Percentiles rank a stretch among this genome's conserved stretches.
Conservation (phyloP, 108 stramenopile species). For the Discostella stelligeroides region DNA sequence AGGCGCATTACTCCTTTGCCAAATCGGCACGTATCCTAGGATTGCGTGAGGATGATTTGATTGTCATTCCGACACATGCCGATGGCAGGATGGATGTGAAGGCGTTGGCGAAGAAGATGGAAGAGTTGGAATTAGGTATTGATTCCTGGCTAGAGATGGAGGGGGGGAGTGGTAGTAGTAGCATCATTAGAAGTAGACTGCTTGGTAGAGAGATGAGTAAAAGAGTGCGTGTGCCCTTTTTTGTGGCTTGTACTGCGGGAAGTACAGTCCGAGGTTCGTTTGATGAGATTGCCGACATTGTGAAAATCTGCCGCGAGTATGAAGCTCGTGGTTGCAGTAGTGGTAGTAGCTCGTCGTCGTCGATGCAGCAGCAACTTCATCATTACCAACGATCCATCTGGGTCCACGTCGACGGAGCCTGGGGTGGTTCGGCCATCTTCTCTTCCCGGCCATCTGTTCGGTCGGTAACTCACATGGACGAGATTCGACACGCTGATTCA, state of each 20-base stretch:
- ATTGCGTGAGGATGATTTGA: slow-evolving; percentile 41
- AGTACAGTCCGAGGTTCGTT: slow-evolving; percentile 65
- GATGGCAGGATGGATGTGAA: slow-evolving; percentile 51
- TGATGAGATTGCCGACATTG: slow-evolving; percentile 53
- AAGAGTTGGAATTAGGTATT: slow-evolving; percentile 29
- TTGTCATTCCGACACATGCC: slow-evolving; percentile 40
- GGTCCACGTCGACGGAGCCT: slow-evolving; percentile 68
- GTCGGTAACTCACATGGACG: slow-evolving; percentile 36
- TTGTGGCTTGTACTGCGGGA: slow-evolving; percentile 58
- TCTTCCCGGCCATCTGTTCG: slow-evolving; percentile 33
- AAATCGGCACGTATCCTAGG: slow-evolving; percentile 52
- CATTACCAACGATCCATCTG: slow-evolving; percentile 42
- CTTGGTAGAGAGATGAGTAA: neutral
- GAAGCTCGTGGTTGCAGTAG: slow-evolving; percentile 13
- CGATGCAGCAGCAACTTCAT: no score
- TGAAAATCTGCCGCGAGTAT: slow-evolving; percentile 44
- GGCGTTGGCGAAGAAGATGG: slow-evolving; percentile 25
- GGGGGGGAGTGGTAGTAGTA: no score
- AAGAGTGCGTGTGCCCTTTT: slow-evolving; percentile 48
- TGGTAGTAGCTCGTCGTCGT: neutral
- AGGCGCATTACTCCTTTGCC: slow-evolving; percentile 65
- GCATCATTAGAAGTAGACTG: neutral
- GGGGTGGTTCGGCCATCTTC: slow-evolving; percentile 64
- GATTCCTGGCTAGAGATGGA: slow-evolving; percentile 1
- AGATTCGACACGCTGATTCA: slow-evolving; percentile 51